These are phyloP conservation scores for Cyclocybe cylindracea DNA, from an alignment of 768 basidiomycete genomes.

Conservation along the genomic window DNA sequence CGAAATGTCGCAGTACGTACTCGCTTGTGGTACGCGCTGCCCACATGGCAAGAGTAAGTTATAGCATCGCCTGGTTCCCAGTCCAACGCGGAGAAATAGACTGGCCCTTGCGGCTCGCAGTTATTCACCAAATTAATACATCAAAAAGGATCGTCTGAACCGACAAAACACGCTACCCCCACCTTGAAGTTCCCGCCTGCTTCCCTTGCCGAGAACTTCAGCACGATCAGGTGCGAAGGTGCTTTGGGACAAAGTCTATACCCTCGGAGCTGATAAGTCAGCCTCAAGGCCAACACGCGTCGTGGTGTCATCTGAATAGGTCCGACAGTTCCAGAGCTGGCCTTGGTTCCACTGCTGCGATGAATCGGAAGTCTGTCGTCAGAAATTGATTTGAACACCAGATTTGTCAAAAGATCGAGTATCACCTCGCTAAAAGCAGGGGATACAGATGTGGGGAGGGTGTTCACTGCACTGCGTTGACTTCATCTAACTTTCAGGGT, in stretches of 20 bases:
- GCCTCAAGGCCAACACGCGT: slow-evolving; percentile 19
- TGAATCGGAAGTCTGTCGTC: background rate
- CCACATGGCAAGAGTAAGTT: background rate
- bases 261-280: background rate
- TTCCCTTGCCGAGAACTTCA: background rate
- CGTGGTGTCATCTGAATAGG: background rate
- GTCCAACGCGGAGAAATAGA: slow-evolving; percentile 3
- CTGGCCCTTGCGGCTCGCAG: background rate
- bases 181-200: background rate
- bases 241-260: background rate
- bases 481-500: no score
- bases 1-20: no score
- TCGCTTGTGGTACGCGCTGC: background rate
- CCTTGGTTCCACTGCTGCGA: background rate
- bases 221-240: slow-evolving; percentile 4
- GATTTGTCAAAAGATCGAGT: no score
- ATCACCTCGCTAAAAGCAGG: no score
- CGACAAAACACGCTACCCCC: background rate
- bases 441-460: no score
- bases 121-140: background rate
- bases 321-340: background rate
- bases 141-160: background rate
- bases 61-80: background rate
- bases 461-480: no score
- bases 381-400: no score